phyloP scores from a whole-genome alignment of 1,284 basidiomycete species.

The Tremellales sp. region DNA sequence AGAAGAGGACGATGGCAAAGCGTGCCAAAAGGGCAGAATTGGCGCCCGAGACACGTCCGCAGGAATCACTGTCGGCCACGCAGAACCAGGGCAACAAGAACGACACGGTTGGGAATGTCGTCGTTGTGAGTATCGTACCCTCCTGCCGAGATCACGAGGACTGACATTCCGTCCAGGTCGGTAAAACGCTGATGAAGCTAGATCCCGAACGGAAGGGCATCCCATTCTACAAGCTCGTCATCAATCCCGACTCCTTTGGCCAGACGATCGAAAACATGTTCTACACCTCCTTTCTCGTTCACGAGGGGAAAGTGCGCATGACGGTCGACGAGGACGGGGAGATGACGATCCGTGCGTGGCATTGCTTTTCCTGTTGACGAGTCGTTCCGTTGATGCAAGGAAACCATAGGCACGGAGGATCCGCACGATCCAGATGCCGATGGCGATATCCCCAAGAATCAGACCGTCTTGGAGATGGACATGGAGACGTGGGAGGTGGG shows the following conservation, averaged over 20 bases:
- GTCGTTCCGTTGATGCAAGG: too few relatives aligned
- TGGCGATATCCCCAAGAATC: slow-evolving; percentile 38
- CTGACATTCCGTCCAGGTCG: slow-evolving; percentile 18
- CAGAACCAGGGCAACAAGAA: slow-evolving; percentile 18
- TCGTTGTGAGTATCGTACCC: slow-evolving; percentile 14
- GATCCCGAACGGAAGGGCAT: slow-evolving; percentile 32
- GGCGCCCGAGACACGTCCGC: slow-evolving; percentile 26
- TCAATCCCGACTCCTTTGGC: slow-evolving; percentile 53
- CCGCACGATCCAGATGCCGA: slow-evolving; percentile 33
- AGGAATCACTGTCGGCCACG: slow-evolving; percentile 14
- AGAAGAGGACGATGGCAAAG: slow-evolving; percentile 11
- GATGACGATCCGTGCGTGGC: slow-evolving; percentile 47
- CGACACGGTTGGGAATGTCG: slow-evolving; percentile 24
- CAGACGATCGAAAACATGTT: slow-evolving; percentile 58
- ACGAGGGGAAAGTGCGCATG: slow-evolving; percentile 49
- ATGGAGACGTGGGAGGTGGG: slow-evolving; percentile 49
- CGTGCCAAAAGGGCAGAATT: slow-evolving; percentile 9
- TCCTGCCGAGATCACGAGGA: background rate
- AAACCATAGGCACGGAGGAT: slow-evolving; percentile 13
- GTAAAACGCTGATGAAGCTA: slow-evolving; percentile 16
- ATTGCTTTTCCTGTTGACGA: background rate
- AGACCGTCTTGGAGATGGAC: slow-evolving; percentile 54
- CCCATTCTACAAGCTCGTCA: slow-evolving; percentile 52
- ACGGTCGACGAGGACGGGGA: slow-evolving; percentile 45
- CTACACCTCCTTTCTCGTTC: slow-evolving; percentile 54